These are phyloP conservation scores for Colletotrichum chrysophilum DNA, from an alignment of 2,329 filamentous ascomycete genomes.

Conservation along the genomic window DNA sequence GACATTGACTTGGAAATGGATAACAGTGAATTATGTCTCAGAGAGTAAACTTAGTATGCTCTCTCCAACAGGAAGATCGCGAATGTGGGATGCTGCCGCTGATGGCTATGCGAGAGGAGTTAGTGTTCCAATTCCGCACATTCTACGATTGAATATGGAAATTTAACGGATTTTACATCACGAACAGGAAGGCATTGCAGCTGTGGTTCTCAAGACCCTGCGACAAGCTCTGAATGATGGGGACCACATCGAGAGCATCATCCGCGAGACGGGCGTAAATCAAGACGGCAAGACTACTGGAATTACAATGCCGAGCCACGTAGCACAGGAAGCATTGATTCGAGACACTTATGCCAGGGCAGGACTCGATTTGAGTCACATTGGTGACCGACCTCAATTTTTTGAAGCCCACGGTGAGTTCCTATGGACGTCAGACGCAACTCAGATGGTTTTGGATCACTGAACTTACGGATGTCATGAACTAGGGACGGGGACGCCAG, in stretches of 20 bases:
- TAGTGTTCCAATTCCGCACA: constrained; percentile 37
- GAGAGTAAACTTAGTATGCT: constrained; percentile 32
- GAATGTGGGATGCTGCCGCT: constrained; percentile 47
- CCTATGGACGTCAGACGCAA: constrained; percentile 34
- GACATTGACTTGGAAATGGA: not conserved
- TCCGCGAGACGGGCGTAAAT: constrained; percentile 26
- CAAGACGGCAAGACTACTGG: constrained; percentile 26
- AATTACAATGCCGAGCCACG: constrained; percentile 40
- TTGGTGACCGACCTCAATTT: constrained; percentile 10
- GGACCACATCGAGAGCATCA: constrained; percentile 29
- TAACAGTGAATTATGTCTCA: not conserved
- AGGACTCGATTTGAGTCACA: constrained; percentile 11
- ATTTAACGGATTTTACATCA: constrained; percentile 40
- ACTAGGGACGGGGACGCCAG: constrained; percentile 39
- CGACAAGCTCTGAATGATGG: constrained; percentile 41
- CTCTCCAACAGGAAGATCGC: constrained; percentile 36
- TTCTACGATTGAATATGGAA: not conserved
- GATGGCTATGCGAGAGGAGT: constrained; percentile 60
- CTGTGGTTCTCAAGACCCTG: constrained; percentile 52
- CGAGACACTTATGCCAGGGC: constrained; percentile 27
- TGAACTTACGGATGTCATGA: not conserved
- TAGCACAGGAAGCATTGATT: constrained; percentile 32
- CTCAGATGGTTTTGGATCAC: not conserved
- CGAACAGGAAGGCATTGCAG: constrained; percentile 57
- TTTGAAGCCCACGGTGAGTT: constrained; percentile 38